These are phyloP conservation scores for Lichtheimia ramosa DNA, from an alignment of 371 early-diverging fungal species.

Conservation along the genomic window DNA sequence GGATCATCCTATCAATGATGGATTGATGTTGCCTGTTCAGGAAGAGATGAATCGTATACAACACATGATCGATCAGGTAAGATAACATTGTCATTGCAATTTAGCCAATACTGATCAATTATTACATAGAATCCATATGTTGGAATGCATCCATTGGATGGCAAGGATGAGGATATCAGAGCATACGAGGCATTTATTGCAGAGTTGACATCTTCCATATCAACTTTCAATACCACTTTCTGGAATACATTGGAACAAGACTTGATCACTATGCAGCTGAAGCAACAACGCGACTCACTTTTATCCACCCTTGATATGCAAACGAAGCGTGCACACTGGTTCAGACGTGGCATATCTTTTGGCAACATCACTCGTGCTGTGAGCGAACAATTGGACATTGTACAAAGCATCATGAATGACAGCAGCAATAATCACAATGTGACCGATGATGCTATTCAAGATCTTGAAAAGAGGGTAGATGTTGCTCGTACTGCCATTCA, in stretches of 20 bases:
- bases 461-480: conserved; percentile 33
- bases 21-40: neutral
- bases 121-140: neutral
- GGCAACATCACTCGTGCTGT: conserved; percentile 38
- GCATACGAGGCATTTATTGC: conserved; percentile 20
- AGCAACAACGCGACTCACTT: conserved; percentile 8
- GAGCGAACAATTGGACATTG: conserved; percentile 38
- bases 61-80: conserved; percentile 6
- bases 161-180: conserved; percentile 21
- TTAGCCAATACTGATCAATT: too few relatives aligned
- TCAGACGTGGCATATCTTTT: conserved; percentile 29
- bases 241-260: conserved; percentile 12
- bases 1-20: conserved; percentile 2
- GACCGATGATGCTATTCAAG: conserved; percentile 31
- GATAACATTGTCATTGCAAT: neutral
- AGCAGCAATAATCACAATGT: conserved; percentile 19
- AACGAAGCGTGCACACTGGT: conserved; percentile 4
- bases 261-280: conserved; percentile 1
- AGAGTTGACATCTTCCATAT: neutral
- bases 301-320: neutral
- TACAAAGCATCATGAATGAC: conserved; percentile 37
- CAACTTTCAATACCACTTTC: conserved; percentile 5
- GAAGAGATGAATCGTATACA: neutral
- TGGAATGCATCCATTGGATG: conserved; percentile 39
- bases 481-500: conserved; percentile 28